Percentiles rank a stretch among this genome's conserved stretches.
Conservation (phyloP, 805 yeast species). For the Pichia phayaonensis region DNA sequence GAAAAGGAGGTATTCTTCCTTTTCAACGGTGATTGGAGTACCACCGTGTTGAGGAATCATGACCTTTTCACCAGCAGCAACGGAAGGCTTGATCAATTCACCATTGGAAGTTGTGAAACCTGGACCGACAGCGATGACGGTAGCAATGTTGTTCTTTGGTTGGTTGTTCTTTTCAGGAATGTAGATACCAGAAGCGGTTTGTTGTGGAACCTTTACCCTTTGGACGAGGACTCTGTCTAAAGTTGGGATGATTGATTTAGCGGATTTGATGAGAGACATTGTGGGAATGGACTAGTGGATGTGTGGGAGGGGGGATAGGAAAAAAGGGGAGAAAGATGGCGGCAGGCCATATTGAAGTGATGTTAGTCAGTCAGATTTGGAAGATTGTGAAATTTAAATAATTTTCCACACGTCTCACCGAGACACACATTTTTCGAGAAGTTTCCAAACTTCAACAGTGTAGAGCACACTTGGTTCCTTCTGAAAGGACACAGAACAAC, state of each 20-base stretch:
- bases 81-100: constrained; percentile 61
- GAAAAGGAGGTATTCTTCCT: constrained; percentile 56
- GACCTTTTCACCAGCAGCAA: constrained; percentile 86
- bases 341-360: too few species aligned
- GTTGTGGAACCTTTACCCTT: constrained; percentile 82
- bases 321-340: too few species aligned
- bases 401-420: too few species aligned
- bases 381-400: too few species aligned
- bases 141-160: constrained; percentile 87
- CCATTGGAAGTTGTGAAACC: constrained; percentile 78
- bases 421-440: background rate
- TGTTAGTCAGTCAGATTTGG: too few species aligned
- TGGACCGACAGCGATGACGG: constrained; percentile 92
- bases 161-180: constrained; percentile 89
- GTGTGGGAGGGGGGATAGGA: background rate
- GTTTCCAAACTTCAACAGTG: too few species aligned
- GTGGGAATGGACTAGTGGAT: background rate
- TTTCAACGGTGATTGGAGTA: constrained; percentile 67
- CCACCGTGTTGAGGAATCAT: constrained; percentile 95
- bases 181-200: constrained; percentile 88
- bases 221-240: constrained; percentile 95
- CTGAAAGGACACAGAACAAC: background rate
- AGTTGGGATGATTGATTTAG: constrained; percentile 83
- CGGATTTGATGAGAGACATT: constrained; percentile 60
- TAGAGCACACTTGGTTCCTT: too few species aligned